These are phyloP conservation scores for Bremia lactucae DNA, from an alignment of 352 stramenopile species.

Conservation along the genomic window DNA sequence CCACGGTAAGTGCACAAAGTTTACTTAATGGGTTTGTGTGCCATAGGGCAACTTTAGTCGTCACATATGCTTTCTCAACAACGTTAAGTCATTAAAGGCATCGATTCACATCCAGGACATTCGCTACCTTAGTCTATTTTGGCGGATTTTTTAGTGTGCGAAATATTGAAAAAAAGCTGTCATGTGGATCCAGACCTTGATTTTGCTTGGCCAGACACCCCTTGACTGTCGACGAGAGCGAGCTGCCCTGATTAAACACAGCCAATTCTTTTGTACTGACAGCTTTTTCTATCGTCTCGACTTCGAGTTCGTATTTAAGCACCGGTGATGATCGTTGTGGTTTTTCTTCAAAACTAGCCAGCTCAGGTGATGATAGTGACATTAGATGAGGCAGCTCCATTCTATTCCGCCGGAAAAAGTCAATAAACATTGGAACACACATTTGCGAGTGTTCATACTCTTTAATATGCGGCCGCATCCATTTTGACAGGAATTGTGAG, in stretches of 20 bases:
- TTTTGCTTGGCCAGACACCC: slow-evolving; percentile 21
- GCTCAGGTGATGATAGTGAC: slow-evolving; percentile 3
- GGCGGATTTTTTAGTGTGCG: too few relatives aligned
- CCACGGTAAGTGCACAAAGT: too few relatives aligned
- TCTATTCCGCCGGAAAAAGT: slow-evolving; percentile 59
- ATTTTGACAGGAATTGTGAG: slow-evolving; percentile 64
- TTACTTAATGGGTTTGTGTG: too few relatives aligned
- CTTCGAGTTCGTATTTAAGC: slow-evolving; percentile 5
- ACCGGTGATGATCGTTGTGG: too few relatives aligned
- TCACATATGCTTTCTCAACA: too few relatives aligned
- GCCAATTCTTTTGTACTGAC: too few relatives aligned
- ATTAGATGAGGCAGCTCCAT: slow-evolving; percentile 26
- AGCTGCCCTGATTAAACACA: too few relatives aligned
- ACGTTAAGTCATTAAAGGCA: too few relatives aligned
- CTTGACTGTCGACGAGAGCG: slow-evolving; percentile 22
- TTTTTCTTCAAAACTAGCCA: background rate
- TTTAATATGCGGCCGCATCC: slow-evolving; percentile 63
- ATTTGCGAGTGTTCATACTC: slow-evolving; percentile 61
- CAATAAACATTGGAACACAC: slow-evolving; percentile 40
- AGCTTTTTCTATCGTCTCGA: slow-evolving; percentile 2
- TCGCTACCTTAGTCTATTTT: too few relatives aligned
- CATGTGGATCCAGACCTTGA: slow-evolving; percentile 7
- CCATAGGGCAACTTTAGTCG: too few relatives aligned
- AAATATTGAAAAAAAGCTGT: too few relatives aligned
- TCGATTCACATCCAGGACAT: too few relatives aligned